Evolutionary conservation across 352 stramenopile species (phyloP), one percentile per base, ranked within the genome.

Genomic region (Phytophthora lateralis): DNA sequence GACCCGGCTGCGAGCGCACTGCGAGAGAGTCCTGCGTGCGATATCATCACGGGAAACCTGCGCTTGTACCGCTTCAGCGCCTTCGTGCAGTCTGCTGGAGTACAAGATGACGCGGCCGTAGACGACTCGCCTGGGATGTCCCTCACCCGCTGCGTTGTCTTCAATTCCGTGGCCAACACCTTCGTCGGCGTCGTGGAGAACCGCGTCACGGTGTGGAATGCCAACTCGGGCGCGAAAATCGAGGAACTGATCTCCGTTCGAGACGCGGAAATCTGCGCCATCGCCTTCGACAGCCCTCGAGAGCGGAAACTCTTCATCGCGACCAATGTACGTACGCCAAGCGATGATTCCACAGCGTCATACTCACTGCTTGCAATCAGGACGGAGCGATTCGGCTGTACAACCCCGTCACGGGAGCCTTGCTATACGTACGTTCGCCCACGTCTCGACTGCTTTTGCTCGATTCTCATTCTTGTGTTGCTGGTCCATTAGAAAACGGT

Each of bases 241-340:
- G 74, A 89, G 37, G 77, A 85, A 20, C 78, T 78, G 0, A 66
- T 89, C 3, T 21, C 49, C 1, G 69, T 91, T 10, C 66, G 74
- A 39, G 63, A 82, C 24, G 69, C 73, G 2, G 78, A 88, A 39
- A 71, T 89, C 10, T 91, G 82, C 39, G 80, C 71, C 3, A 69
- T 91, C 8, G 69, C 64, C 0, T 89, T 89, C 38, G 82, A 91
- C 27, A 60, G 71, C 29, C 82, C 82, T 34, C 75, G 82, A 2
- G 69, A 91, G 34, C 66, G 82, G 27, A 91, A 91, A 42, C 75
- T 89, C 6, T 91, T 83, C 55, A 60, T 89, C 4, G 80, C 82
- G 4, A 91, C 82, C 0, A 89, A 71, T 27, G 82, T 91, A 72
- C 43, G 74, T 80, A 27, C 45, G n/a, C n/a, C n/a, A 18, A 24